Evolutionary conservation across 2,329 filamentous ascomycete species (phyloP).

Genomic region (Ascochyta viciae-villosae): DNA sequence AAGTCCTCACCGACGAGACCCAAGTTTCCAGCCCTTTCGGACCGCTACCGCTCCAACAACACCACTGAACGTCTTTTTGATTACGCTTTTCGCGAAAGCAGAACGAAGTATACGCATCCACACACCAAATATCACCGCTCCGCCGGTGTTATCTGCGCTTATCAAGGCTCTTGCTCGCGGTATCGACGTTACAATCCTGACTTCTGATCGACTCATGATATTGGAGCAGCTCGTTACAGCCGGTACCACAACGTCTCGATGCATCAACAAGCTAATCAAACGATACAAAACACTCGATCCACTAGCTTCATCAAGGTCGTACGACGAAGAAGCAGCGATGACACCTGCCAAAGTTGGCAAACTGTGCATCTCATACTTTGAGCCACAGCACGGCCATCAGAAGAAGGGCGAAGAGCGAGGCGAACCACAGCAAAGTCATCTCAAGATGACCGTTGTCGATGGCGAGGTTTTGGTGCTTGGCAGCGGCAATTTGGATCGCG

Average conservation of each 20-base stretch:
- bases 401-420: slow-evolving; percentile 34
- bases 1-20: slow-evolving; percentile 75
- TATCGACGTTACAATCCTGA: slow-evolving; percentile 72
- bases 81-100: slow-evolving; percentile 67
- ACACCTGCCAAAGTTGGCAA: slow-evolving; percentile 49
- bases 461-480: slow-evolving; percentile 71
- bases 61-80: slow-evolving; percentile 70
- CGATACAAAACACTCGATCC: slow-evolving; percentile 53
- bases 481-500: slow-evolving; percentile 83
- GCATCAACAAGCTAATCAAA: slow-evolving; percentile 65
- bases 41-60: slow-evolving; percentile 63
- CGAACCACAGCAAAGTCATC: slow-evolving; percentile 75
- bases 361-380: slow-evolving; percentile 67
- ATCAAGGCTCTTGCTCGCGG: slow-evolving; percentile 68
- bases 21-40: slow-evolving; percentile 61
- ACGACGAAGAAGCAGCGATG: slow-evolving; percentile 42
- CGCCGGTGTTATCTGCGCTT: slow-evolving; percentile 68
- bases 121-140: slow-evolving; percentile 79
- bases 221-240: slow-evolving; percentile 83
- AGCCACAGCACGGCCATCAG: slow-evolving; percentile 40
- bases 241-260: slow-evolving; percentile 73
- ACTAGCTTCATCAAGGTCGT: background rate
- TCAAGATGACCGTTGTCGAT: slow-evolving; percentile 80
- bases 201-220: slow-evolving; percentile 74
- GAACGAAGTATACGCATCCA: slow-evolving; percentile 69